A percentile compares a stretch with the other conserved stretches of the same genome.
These are phyloP conservation scores for Vigna hirtella DNA, from an alignment of 306 rosid species.

Conservation along the genomic window DNA sequence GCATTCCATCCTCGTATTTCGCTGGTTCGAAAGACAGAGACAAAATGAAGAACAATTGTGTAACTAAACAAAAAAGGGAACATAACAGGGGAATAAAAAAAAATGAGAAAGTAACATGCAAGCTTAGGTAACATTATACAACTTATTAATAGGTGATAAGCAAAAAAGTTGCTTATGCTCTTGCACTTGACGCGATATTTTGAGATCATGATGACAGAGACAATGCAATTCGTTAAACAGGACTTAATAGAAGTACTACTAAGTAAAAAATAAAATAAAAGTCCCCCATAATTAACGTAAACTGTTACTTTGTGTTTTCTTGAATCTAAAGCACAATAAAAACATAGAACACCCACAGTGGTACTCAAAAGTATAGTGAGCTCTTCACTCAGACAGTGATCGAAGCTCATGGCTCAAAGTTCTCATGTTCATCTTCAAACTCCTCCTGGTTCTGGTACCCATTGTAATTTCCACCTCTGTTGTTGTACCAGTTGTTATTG, in stretches of 20 bases:
- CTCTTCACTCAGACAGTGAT: conserved; percentile 45
- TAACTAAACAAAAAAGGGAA: background rate
- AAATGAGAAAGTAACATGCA: background rate
- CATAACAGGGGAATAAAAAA: too few relatives aligned
- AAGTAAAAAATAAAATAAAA: conserved; percentile 23
- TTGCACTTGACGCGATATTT: conserved; percentile 27
- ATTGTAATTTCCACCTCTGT: conserved; percentile 57
- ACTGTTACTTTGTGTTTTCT: conserved; percentile 38
- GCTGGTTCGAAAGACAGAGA: conserved; percentile 15
- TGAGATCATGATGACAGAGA: conserved; percentile 39
- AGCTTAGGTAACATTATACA: conserved; percentile 40
- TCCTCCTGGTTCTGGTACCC: conserved; percentile 62
- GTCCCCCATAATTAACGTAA: conserved; percentile 36
- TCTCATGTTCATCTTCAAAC: conserved; percentile 58
- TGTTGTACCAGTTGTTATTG: conserved; percentile 52
- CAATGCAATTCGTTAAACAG: conserved; percentile 36
- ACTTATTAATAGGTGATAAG: conserved; percentile 42
- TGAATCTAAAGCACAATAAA: conserved; percentile 49
- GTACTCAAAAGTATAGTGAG: conserved; percentile 45
- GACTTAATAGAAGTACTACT: conserved; percentile 24
- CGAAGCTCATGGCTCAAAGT: conserved; percentile 66
- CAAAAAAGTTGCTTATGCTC: conserved; percentile 41
- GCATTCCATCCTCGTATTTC: background rate
- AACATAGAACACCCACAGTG: conserved; percentile 34
- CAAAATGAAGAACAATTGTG: background rate